These are phyloP conservation scores for Macrocybe gigantea DNA, from an alignment of 768 basidiomycete genomes.

Conservation along the genomic window DNA sequence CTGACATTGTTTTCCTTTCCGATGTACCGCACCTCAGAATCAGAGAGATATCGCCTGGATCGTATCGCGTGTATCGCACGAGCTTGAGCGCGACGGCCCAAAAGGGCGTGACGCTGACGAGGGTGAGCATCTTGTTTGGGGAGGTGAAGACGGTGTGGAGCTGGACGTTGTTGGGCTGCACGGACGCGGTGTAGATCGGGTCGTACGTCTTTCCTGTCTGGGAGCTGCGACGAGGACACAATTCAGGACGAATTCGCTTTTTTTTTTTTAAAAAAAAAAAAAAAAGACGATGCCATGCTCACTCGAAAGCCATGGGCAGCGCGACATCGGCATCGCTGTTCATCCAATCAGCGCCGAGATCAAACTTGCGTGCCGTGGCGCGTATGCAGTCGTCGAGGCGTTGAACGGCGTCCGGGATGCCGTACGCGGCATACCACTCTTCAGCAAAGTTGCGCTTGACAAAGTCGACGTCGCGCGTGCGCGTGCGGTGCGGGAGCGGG, in stretches of 20 bases:
- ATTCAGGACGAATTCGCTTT: too few species aligned
- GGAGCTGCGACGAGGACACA: slow-evolving; percentile 13
- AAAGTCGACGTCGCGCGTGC: slow-evolving; percentile 66
- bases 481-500: slow-evolving; percentile 34
- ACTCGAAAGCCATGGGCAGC: slow-evolving; percentile 61
- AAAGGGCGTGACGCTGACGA: slow-evolving; percentile 61
- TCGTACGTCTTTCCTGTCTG: slow-evolving; percentile 35
- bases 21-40: slow-evolving; percentile 34
- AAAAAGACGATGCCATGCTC: slow-evolving; percentile 19
- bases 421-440: slow-evolving; percentile 39
- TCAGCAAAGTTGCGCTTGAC: slow-evolving; percentile 54
- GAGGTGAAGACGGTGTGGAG: slow-evolving; percentile 55
- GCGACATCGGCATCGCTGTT: slow-evolving; percentile 70
- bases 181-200: slow-evolving; percentile 52
- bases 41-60: slow-evolving; percentile 62
- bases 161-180: slow-evolving; percentile 43
- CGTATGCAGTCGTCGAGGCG: slow-evolving; percentile 53
- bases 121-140: slow-evolving; percentile 40
- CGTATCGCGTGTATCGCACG: slow-evolving; percentile 57
- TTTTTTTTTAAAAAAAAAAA: too few species aligned
- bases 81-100: slow-evolving; percentile 74
- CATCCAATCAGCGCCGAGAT: slow-evolving; percentile 69
- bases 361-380: slow-evolving; percentile 43
- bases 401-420: slow-evolving; percentile 45
- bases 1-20: too few species aligned